Percentiles rank a stretch among this genome's conserved stretches.
phyloP scores from a whole-genome alignment of 129 eudicot species.

The Flaveria brownii region DNA sequence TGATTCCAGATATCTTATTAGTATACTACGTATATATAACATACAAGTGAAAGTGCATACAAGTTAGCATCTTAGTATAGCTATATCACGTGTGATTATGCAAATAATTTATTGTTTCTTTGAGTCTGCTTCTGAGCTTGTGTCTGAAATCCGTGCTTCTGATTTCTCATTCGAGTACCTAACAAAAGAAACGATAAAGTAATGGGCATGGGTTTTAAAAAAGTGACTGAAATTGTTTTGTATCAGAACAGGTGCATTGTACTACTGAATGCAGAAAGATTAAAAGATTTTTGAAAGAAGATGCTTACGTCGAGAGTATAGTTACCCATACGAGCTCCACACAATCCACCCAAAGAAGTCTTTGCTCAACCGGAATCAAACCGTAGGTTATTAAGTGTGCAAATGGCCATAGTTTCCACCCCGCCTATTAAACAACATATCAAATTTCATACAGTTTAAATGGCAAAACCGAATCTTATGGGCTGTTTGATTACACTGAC shows the following conservation, averaged over 20 bases:
- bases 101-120: background rate
- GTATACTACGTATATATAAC: background rate
- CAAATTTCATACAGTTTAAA: background rate
- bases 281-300: background rate
- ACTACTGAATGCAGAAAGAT: background rate
- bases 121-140: slow-evolving; percentile 38
- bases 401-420: slow-evolving; percentile 99
- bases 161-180: slow-evolving; percentile 87
- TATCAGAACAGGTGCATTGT: no score
- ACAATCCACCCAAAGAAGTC: slow-evolving; percentile 98
- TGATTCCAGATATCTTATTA: no score
- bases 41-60: background rate
- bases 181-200: background rate
- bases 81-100: background rate
- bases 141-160: slow-evolving; percentile 58
- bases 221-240: no score
- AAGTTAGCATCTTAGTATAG: background rate
- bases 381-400: slow-evolving; percentile 93
- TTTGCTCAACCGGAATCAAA: slow-evolving; percentile 89
- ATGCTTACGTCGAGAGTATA: slow-evolving; percentile 2
- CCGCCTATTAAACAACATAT: slow-evolving; percentile 60
- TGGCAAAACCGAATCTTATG: no score
- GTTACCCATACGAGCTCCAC: slow-evolving; percentile 90
- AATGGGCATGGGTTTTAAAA: background rate
- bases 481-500: no score